Conservation (phyloP, 2,329 filamentous ascomycete genomes). For the Monosporascus sp. region DNA sequence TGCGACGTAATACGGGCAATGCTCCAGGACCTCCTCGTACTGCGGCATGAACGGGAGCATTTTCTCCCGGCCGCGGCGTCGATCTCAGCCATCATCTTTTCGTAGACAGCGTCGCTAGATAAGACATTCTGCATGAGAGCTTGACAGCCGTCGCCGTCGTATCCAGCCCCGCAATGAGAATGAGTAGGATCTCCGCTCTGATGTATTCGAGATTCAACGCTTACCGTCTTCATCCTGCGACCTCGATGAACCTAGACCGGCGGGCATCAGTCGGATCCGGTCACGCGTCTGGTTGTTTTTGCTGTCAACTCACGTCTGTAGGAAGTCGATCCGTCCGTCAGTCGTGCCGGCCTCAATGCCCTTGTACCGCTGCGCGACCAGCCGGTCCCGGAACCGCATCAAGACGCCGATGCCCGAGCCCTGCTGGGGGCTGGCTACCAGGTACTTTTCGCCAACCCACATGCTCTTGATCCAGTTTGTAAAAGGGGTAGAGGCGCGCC, state of each 20-base stretch:
- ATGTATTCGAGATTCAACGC: constrained; percentile 44
- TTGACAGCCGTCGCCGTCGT: constrained; percentile 48
- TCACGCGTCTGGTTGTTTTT: neutral
- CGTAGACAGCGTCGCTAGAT: constrained; percentile 33
- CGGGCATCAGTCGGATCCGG: constrained; percentile 27
- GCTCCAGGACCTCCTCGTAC: constrained; percentile 35
- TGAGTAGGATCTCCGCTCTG: constrained; percentile 47
- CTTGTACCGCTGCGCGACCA: constrained; percentile 42
- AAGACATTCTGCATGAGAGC: constrained; percentile 40
- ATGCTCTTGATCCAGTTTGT: constrained; percentile 51
- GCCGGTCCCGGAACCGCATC: constrained; percentile 52
- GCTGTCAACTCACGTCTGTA: constrained; percentile 39
- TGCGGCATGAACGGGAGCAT: constrained; percentile 30
- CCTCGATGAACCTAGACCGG: constrained; percentile 36
- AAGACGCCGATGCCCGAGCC: constrained; percentile 49
- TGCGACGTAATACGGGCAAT: constrained; percentile 43
- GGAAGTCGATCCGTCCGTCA: constrained; percentile 41
- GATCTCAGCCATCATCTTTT: constrained; percentile 42
- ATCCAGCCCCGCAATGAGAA: constrained; percentile 47
- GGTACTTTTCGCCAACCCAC: constrained; percentile 40
- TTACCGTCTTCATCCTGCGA: constrained; percentile 38
- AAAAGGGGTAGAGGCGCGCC: constrained; percentile 47
- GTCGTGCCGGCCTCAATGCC: constrained; percentile 42
- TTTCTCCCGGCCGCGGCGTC: constrained; percentile 30
- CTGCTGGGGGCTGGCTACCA: constrained; percentile 48